A percentile compares a stretch with the other conserved stretches of the same genome.
Conservation (phyloP, 768 basidiomycete genomes). For the Russula abietina region DNA sequence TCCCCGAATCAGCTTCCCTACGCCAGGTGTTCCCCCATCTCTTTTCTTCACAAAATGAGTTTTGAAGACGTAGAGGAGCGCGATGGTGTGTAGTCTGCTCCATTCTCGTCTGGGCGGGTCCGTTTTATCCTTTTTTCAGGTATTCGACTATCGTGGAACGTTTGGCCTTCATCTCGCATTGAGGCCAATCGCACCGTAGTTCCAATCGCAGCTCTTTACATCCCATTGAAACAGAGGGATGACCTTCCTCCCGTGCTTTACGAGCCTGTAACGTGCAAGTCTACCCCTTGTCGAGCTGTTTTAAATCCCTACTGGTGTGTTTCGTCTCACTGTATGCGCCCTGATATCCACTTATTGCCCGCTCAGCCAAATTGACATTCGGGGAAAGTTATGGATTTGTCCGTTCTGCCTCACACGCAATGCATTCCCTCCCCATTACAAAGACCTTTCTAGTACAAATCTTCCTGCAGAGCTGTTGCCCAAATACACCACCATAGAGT, state of each 20-base stretch:
- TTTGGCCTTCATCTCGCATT: slow-evolving; percentile 96
- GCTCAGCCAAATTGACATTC: slow-evolving; percentile 91
- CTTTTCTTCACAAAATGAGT: slow-evolving; percentile 38
- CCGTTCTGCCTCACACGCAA: slow-evolving; percentile 97
- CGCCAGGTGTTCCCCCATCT: not conserved
- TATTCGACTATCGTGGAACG: slow-evolving; percentile 95
- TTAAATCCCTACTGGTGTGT: slow-evolving; percentile 94
- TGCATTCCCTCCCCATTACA: slow-evolving; percentile 97
- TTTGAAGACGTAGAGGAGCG: slow-evolving; percentile 98
- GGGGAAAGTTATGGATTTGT: slow-evolving; percentile 99
- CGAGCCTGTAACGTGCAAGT: slow-evolving; percentile 98
- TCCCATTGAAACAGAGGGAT: slow-evolving; percentile 87
- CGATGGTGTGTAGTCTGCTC: slow-evolving; percentile 59
- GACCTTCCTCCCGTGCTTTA: slow-evolving; percentile 95
- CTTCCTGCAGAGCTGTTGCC: slow-evolving; percentile 93
- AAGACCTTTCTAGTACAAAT: slow-evolving; percentile 96
- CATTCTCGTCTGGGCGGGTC: not conserved
- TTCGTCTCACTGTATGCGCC: not conserved
- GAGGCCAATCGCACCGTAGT: slow-evolving; percentile 98
- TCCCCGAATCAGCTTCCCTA: slow-evolving; percentile 8
- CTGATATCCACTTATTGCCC: slow-evolving; percentile 11
- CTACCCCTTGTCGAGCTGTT: slow-evolving; percentile 86
- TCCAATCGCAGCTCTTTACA: slow-evolving; percentile 96
- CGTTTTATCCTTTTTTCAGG: slow-evolving; percentile 41
- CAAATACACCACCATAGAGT: slow-evolving; percentile 99